These are phyloP conservation scores for Dactylella cylindrospora DNA, from an alignment of 2,329 filamentous ascomycete genomes.

Conservation along the genomic window DNA sequence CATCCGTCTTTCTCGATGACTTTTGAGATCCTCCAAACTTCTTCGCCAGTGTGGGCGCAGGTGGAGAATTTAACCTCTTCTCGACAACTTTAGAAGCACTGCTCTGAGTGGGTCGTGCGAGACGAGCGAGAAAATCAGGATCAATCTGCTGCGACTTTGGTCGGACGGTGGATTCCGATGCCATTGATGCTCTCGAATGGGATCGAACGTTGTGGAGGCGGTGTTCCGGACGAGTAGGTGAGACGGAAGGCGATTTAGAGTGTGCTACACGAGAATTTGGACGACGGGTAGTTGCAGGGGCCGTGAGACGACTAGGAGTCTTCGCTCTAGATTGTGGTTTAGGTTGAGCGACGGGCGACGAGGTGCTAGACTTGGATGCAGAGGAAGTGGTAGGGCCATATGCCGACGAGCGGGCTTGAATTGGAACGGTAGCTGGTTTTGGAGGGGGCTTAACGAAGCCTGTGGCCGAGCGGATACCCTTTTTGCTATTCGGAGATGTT, in stretches of 20 bases:
- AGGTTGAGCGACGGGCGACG: not conserved
- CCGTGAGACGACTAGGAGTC: slow-evolving; percentile 28
- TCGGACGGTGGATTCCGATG: slow-evolving; percentile 35
- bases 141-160: slow-evolving; percentile 38
- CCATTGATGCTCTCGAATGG: slow-evolving; percentile 37
- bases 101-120: slow-evolving; percentile 33
- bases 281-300: slow-evolving; percentile 12
- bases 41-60: slow-evolving; percentile 9
- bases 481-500: slow-evolving; percentile 1
- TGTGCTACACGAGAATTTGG: slow-evolving; percentile 25
- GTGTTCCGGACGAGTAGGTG: slow-evolving; percentile 30
- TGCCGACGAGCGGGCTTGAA: slow-evolving; percentile 12
- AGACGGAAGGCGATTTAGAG: slow-evolving; percentile 36
- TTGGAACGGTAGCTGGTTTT: slow-evolving; percentile 21
- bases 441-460: slow-evolving; percentile 3
- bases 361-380: slow-evolving; percentile 9
- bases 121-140: slow-evolving; percentile 33
- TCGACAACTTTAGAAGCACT: slow-evolving; percentile 39
- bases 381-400: slow-evolving; percentile 23
- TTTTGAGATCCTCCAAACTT: slow-evolving; percentile 22
- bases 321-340: slow-evolving; percentile 22
- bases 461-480: slow-evolving; percentile 8
- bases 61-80: slow-evolving; percentile 34
- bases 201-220: slow-evolving; percentile 1
- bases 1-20: slow-evolving; percentile 32